A percentile compares a stretch with the other conserved stretches of the same genome.
Evolutionary conservation across 2,329 filamentous ascomycete species (phyloP).

Genomic region (Fusarium brachygibbosum): DNA sequence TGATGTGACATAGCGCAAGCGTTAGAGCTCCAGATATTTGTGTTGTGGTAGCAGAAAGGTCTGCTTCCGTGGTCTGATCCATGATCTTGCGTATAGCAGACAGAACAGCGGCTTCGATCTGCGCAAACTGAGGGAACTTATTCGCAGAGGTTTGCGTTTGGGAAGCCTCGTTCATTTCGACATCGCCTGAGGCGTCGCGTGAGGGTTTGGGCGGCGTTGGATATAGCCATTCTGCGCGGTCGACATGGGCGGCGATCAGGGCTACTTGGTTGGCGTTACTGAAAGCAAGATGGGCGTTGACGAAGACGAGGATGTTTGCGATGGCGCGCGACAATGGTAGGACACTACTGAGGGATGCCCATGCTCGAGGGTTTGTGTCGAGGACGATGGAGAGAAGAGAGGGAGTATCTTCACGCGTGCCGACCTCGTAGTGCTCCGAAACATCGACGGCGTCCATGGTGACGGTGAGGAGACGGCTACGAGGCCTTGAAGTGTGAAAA

Average conservation of each 20-base stretch:
- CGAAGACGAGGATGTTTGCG: slow-evolving; percentile 91
- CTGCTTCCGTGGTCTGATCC: slow-evolving; percentile 71
- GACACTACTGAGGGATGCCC: slow-evolving; percentile 80
- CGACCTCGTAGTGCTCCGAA: slow-evolving; percentile 72
- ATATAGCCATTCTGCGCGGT: slow-evolving; percentile 91
- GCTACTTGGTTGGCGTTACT: slow-evolving; percentile 95
- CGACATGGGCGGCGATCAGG: slow-evolving; percentile 88
- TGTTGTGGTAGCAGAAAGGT: slow-evolving; percentile 82
- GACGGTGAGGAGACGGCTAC: slow-evolving; percentile 48
- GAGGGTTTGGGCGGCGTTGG: slow-evolving; percentile 64
- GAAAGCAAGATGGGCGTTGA: slow-evolving; percentile 95
- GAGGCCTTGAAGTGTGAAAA: slow-evolving; percentile 45
- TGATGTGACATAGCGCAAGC: slow-evolving; percentile 89
- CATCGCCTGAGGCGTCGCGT: slow-evolving; percentile 62
- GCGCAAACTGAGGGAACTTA: slow-evolving; percentile 92
- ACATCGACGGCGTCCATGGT: slow-evolving; percentile 69
- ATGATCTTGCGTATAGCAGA: slow-evolving; percentile 81
- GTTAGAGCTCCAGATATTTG: slow-evolving; percentile 93
- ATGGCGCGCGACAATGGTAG: slow-evolving; percentile 87
- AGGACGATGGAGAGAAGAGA: slow-evolving; percentile 92
- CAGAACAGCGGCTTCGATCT: slow-evolving; percentile 86
- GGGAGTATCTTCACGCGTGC: slow-evolving; percentile 70
- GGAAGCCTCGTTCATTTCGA: slow-evolving; percentile 68
- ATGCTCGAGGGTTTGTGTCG: slow-evolving; percentile 96
- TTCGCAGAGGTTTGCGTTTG: slow-evolving; percentile 69